Evolutionary conservation across 2,329 filamentous ascomycete species (phyloP).

Genomic region (Botryotinia calthae): DNA sequence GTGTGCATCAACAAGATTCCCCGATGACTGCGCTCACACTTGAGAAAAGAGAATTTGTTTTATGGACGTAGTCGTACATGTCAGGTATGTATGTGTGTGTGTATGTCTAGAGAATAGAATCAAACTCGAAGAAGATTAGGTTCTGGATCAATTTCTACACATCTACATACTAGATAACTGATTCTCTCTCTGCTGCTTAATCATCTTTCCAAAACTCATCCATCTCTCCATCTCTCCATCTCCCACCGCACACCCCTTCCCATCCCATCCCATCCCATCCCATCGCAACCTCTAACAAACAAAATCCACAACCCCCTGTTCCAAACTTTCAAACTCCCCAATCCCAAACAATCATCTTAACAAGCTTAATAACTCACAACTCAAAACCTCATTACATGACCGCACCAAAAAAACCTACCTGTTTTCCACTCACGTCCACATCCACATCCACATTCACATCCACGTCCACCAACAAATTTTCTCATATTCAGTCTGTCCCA

Average conservation of each 20-base stretch:
- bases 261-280: too few species aligned
- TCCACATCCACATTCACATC: neutral
- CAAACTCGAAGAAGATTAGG: neutral
- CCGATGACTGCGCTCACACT: neutral
- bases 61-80: too few species aligned
- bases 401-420: neutral
- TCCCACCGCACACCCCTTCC: too few species aligned
- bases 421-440: neutral
- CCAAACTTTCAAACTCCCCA: neutral
- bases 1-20: neutral
- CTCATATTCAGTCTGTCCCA: too few species aligned
- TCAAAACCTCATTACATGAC: neutral
- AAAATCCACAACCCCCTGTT: neutral
- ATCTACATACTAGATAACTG: too few species aligned
- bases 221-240: too few species aligned
- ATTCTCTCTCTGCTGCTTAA: neutral
- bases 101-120: too few species aligned
- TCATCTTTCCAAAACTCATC: neutral
- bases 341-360: neutral
- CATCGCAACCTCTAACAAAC: neutral
- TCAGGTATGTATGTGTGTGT: too few species aligned
- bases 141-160: neutral
- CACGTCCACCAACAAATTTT: neutral
- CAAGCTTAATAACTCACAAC: slow-evolving; percentile 15
- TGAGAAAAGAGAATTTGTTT: neutral